Evolutionary conservation across 345 rosid genomes (phyloP).

Genomic region (Conringia planisiliqua): DNA sequence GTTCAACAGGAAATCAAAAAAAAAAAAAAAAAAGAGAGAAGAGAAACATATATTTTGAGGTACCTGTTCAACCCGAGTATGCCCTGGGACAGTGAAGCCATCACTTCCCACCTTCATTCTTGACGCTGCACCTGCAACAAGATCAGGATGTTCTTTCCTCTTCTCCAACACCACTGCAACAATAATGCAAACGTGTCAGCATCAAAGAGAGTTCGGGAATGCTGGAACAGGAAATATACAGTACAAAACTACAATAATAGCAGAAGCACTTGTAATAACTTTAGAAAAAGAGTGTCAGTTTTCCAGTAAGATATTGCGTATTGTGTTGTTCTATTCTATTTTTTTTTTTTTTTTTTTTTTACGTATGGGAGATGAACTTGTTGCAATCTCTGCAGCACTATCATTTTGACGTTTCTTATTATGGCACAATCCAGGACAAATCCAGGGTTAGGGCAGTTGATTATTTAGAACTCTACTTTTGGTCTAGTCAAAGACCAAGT

Average conservation of each 20-base stretch:
- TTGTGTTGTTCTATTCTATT: not conserved
- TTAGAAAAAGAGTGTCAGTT: not conserved
- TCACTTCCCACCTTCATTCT: constrained; percentile 35
- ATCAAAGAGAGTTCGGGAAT: not conserved
- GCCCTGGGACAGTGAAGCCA: constrained; percentile 20
- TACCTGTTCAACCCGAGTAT: constrained; percentile 42
- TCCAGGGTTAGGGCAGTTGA: not conserved
- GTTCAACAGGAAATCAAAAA: not conserved
- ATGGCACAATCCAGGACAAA: not conserved
- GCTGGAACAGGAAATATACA: not conserved
- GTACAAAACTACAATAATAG: constrained; percentile 4
- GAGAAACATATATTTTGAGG: constrained; percentile 7
- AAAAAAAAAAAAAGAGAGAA: not conserved
- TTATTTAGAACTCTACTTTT: not conserved
- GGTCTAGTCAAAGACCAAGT: not conserved
- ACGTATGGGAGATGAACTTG: not conserved
- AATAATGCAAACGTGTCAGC: constrained; percentile 23
- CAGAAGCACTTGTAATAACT: not conserved
- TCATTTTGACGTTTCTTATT: not conserved
- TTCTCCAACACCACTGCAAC: constrained; percentile 44
- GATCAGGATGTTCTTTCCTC: constrained; percentile 51
- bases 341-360: not conserved
- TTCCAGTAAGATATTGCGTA: not conserved
- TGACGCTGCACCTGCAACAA: constrained; percentile 30
- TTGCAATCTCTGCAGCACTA: not conserved